These are phyloP conservation scores for Berberis thunbergii DNA, from an alignment of 164 flowering plant species.

Conservation along the genomic window DNA sequence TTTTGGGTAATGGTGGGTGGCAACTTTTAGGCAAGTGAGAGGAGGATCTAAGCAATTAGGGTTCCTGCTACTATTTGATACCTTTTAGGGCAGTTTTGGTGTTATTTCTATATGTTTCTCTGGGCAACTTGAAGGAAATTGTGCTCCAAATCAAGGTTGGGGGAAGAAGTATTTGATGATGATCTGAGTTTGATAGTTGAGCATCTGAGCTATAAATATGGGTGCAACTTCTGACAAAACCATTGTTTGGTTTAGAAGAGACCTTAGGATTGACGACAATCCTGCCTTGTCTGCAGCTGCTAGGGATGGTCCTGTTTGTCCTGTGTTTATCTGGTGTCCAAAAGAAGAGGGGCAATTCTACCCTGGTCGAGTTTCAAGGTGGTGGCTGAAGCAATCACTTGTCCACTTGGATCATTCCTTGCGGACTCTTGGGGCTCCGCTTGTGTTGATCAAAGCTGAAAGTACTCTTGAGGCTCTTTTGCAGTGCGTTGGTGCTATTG, in stretches of 20 bases:
- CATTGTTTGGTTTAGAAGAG: slow-evolving; percentile 95
- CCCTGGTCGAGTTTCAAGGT: slow-evolving; percentile 88
- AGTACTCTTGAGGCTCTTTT: slow-evolving; percentile 59
- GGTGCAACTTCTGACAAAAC: slow-evolving; percentile 32
- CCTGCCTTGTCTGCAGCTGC: slow-evolving; percentile 87
- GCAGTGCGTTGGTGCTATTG: slow-evolving; percentile 47
- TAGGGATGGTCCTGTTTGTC: slow-evolving; percentile 59
- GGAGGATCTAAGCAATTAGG: no score
- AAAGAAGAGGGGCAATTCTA: slow-evolving; percentile 78
- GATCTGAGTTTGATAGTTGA: not conserved
- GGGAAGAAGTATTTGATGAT: not conserved
- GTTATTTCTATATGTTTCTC: no score
- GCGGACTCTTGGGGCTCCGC: slow-evolving; percentile 65
- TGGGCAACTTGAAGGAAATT: no score
- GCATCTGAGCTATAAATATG: slow-evolving; percentile 18
- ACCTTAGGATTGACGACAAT: slow-evolving; percentile 90
- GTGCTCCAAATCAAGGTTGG: no score
- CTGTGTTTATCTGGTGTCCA: slow-evolving; percentile 93
- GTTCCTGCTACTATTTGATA: no score
- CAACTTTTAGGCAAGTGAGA: no score
- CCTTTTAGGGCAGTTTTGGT: no score
- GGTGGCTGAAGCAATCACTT: slow-evolving; percentile 96
- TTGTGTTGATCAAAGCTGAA: slow-evolving; percentile 52
- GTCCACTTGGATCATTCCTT: slow-evolving; percentile 60
- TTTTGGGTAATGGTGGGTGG: no score